phyloP scores from a whole-genome alignment of 2,329 filamentous ascomycete genomes.

The Fusarium denticulatum region DNA sequence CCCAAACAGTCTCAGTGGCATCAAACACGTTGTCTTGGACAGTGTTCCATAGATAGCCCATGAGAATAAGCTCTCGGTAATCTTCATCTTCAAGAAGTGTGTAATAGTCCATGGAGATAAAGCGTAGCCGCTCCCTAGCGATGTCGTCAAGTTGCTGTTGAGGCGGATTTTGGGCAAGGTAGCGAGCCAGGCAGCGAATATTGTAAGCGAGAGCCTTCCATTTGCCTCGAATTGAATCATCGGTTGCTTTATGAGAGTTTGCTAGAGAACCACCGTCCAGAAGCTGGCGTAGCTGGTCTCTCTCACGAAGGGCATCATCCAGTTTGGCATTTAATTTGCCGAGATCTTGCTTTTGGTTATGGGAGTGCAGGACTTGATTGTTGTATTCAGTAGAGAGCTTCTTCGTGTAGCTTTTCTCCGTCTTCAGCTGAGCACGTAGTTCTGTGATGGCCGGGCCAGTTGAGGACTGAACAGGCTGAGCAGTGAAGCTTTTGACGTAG shows the following conservation, averaged over 20 bases:
- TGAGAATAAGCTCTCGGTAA: not conserved
- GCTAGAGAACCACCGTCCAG: not conserved
- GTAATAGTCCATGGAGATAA: fast-evolving
- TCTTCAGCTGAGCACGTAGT: not conserved
- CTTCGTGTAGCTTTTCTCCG: fast-evolving
- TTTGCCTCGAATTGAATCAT: conserved; percentile 6
- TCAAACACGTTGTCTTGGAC: not conserved
- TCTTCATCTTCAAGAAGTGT: not conserved
- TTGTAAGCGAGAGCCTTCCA: conserved; percentile 35
- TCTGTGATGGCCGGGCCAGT: fast-evolving
- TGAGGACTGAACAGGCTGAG: not conserved
- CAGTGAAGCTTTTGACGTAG: fast-evolving
- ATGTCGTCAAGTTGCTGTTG: fast-evolving
- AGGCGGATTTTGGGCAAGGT: not conserved
- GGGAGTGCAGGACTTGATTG: too few relatives aligned
- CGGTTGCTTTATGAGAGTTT: conserved; percentile 17
- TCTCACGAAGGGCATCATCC: not conserved
- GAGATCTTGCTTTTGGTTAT: not conserved
- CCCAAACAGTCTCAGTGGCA: not conserved
- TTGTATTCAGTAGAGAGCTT: not conserved
- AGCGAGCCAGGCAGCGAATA: conserved; percentile 11
- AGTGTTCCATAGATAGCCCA: conserved; percentile 5
- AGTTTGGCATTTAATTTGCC: not conserved
- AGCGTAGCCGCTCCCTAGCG: fast-evolving
- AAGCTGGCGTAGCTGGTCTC: not conserved